A percentile compares a stretch with the other conserved stretches of the same genome.
Conservation (phyloP, 257 asterid species). For the Salvia rosmarinus region DNA sequence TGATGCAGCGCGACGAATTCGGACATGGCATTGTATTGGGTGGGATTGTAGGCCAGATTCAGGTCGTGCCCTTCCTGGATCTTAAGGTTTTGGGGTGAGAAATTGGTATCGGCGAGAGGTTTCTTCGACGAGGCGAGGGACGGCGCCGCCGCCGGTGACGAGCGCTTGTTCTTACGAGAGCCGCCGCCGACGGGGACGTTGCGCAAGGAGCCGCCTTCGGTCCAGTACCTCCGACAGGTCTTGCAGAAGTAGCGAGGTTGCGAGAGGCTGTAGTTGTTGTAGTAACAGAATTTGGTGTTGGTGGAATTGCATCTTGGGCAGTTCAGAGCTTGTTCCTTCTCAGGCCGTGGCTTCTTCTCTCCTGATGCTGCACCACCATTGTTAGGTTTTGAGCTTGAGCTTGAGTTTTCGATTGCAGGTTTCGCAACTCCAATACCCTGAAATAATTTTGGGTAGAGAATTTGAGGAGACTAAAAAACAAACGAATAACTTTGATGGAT, state of each 20-base stretch:
- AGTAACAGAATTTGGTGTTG: constrained; percentile 86
- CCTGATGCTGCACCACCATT: neutral
- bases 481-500: neutral
- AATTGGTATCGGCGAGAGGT: constrained; percentile 38
- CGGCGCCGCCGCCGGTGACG: constrained; percentile 30
- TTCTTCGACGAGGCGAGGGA: constrained; percentile 29
- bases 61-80: constrained; percentile 51
- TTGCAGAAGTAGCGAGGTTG: constrained; percentile 93
- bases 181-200: constrained; percentile 95
- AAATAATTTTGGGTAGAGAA: too few species aligned
- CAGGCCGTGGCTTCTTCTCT: constrained; percentile 71
- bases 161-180: constrained; percentile 69
- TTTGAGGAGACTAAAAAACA: neutral
- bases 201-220: constrained; percentile 77
- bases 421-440: constrained; percentile 56
- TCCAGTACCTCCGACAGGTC: constrained; percentile 89
- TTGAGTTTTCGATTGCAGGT: constrained; percentile 33
- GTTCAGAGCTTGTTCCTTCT: constrained; percentile 64
- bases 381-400: constrained; percentile 31
- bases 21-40: constrained; percentile 30
- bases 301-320: constrained; percentile 87
- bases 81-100: constrained; percentile 52
- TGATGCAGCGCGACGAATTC: constrained; percentile 29
- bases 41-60: constrained; percentile 45
- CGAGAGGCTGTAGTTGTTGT: constrained; percentile 79